Percentiles rank a stretch among this genome's conserved stretches.
phyloP scores from a whole-genome alignment of 1,139 yeast genomes.

The Saccharomyces pastorianus region DNA sequence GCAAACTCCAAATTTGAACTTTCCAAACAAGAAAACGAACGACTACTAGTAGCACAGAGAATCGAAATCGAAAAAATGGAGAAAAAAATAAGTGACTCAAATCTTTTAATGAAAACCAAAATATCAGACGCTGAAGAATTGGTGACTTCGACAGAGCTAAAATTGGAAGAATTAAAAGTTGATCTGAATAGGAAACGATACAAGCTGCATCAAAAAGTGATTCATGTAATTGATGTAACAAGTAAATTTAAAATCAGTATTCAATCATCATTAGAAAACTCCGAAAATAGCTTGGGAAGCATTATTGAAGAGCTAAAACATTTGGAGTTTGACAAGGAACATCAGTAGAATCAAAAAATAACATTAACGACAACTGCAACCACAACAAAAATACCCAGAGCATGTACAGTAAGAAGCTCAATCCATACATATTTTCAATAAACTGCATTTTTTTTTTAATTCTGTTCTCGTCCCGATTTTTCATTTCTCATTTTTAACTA shows the following conservation, averaged over 20 bases:
- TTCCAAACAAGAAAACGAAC: constrained; percentile 47
- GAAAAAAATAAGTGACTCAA: constrained; percentile 43
- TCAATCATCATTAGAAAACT: constrained; percentile 50
- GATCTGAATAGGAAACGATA: constrained; percentile 40
- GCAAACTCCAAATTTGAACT: constrained; percentile 35
- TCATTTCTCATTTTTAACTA: not conserved
- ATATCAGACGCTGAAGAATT: constrained; percentile 30
- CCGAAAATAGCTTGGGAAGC: constrained; percentile 34
- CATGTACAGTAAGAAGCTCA: not conserved
- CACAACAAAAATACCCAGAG: not conserved
- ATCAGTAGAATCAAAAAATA: not conserved
- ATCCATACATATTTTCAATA: not conserved
- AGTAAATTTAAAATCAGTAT: constrained; percentile 58
- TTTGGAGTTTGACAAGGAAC: not conserved
- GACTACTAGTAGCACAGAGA: constrained; percentile 40
- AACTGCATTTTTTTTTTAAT: not conserved
- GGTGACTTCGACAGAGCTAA: constrained; percentile 10
- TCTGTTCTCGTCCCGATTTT: not conserved
- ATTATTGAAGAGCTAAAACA: constrained; percentile 7
- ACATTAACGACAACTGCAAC: not conserved
- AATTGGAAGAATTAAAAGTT: constrained; percentile 31
- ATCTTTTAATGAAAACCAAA: constrained; percentile 41
- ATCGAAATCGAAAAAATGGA: constrained; percentile 46
- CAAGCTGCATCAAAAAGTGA: constrained; percentile 47
- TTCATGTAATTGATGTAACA: constrained; percentile 49